Percentiles rank a stretch among this genome's conserved stretches.
phyloP scores from a whole-genome alignment of 257 asterid genomes.

The Nicotiana obtusifolia region DNA sequence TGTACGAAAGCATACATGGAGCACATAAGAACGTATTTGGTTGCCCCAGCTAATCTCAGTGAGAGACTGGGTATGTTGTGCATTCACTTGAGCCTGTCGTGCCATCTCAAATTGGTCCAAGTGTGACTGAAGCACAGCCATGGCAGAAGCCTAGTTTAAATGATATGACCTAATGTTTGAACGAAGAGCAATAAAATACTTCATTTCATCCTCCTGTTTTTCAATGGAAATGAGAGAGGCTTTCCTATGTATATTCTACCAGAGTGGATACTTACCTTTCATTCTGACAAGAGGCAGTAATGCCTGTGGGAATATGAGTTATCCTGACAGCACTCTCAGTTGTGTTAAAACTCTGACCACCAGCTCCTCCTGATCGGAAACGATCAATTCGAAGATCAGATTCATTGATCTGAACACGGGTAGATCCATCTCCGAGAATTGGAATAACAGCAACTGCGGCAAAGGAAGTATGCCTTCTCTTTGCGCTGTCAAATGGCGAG shows the following conservation, averaged over 20 bases:
- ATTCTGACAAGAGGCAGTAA: constrained; percentile 79
- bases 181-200: not conserved
- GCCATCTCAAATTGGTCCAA: constrained; percentile 86
- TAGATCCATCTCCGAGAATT: constrained; percentile 67
- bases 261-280: constrained; percentile 52
- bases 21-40: constrained; percentile 88
- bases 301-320: constrained; percentile 93
- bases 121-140: constrained; percentile 95
- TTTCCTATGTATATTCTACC: not conserved
- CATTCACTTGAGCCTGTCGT: constrained; percentile 69
- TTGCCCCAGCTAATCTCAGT: constrained; percentile 88
- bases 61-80: constrained; percentile 84
- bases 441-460: constrained; percentile 96
- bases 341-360: constrained; percentile 84
- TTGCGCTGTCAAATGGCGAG: constrained; percentile 85
- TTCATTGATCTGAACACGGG: constrained; percentile 73
- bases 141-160: constrained; percentile 87
- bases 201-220: not conserved
- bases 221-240: constrained; percentile 1
- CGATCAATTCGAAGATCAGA: constrained; percentile 83
- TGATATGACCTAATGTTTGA: constrained; percentile 70
- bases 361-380: constrained; percentile 78
- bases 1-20: constrained; percentile 52
- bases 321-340: constrained; percentile 94
- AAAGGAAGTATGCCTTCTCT: constrained; percentile 91